phyloP scores from a whole-genome alignment of 2,329 filamentous ascomycete species.

The Dactylellina drechsleri region DNA sequence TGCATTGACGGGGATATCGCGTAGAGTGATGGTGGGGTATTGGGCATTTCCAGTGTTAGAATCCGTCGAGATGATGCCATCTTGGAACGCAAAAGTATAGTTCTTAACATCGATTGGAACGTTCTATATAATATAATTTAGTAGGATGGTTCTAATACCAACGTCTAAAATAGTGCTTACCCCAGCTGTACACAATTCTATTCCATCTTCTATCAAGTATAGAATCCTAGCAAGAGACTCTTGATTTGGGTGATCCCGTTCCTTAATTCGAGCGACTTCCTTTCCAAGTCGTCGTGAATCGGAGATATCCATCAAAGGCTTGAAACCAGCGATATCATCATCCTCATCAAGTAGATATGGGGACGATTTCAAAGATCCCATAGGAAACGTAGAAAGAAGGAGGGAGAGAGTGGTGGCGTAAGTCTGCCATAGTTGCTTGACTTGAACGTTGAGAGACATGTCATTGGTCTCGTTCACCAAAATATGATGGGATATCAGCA shows the following conservation, averaged over 20 bases:
- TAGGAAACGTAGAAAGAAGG: slow-evolving; percentile 70
- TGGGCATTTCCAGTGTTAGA: slow-evolving; percentile 44
- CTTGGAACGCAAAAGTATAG: slow-evolving; percentile 50
- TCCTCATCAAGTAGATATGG: slow-evolving; percentile 76
- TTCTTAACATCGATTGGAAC: slow-evolving; percentile 49
- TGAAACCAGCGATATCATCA: slow-evolving; percentile 73
- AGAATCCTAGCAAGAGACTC: slow-evolving; percentile 75
- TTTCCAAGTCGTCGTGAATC: slow-evolving; percentile 47
- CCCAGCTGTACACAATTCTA: slow-evolving; percentile 63
- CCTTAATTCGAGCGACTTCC: slow-evolving; percentile 59
- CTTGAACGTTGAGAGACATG: slow-evolving; percentile 68
- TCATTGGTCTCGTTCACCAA: slow-evolving; percentile 68
- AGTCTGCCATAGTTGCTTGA: slow-evolving; percentile 72
- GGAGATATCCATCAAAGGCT: slow-evolving; percentile 67
- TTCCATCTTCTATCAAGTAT: slow-evolving; percentile 71
- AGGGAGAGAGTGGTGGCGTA: slow-evolving; percentile 73
- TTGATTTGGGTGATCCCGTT: slow-evolving; percentile 68
- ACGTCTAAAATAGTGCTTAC: slow-evolving; percentile 3
- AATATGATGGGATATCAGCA: slow-evolving; percentile 68
- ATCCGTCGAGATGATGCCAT: slow-evolving; percentile 49
- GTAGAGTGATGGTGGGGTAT: slow-evolving; percentile 47
- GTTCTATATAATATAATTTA: slow-evolving; percentile 9
- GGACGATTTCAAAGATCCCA: slow-evolving; percentile 68
- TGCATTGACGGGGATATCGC: slow-evolving; percentile 45
- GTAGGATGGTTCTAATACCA: too few species aligned